Base-by-base conservation (phyloP, 1,284 basidiomycete species). In the Malassezia brasiliensis region DNA sequence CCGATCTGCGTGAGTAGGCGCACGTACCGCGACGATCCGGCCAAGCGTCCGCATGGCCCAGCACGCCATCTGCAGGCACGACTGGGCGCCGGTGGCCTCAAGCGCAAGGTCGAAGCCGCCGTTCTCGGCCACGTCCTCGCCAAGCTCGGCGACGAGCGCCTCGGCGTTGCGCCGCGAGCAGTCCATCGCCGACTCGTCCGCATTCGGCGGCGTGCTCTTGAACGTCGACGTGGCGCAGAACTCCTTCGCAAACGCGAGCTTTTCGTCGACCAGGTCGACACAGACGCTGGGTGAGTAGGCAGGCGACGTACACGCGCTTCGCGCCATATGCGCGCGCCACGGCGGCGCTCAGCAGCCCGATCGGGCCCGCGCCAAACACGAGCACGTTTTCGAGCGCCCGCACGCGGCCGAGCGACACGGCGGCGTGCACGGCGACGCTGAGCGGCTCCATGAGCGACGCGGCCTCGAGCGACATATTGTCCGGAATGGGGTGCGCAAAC, bases 311-410 rank as follows among this genome's bases (percentile, higher is more conserved):
- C 59, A 71, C 65, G 12, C 62, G 53, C 53, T 63, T 66, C 8
- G 76, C 77, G 0, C 74, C 76, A 65, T 77, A 78, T n/a, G 78
- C 90, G 72, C 85, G 89, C 28, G 89, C 89, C 20, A 90, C 89
- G 4, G 88, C 90, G 83, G 91, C 90, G 72, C 84, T 86, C 34
- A 96, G 82, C 17, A 96, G 80, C 9, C 90, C 90, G 60, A 96
- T 88, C 8, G 91, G 91, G 1, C 93, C 91, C 9, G 80, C 80
- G 50, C 90, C 93, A 66, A 93, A 90, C 56, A 96, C 68, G 35
- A 76, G 62, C 14, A 76, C 76, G 42, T 75, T 76, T 20, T 74
- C 61, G 58, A 68, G 64, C 11, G 66, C 65, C n/a, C 63, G 82
- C 74, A 94, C 80, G 36, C 80, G 77, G 20, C 85, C 90, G 36